Evolutionary conservation across 345 rosid species (phyloP).

Genomic region (Citrus sinensis): DNA sequence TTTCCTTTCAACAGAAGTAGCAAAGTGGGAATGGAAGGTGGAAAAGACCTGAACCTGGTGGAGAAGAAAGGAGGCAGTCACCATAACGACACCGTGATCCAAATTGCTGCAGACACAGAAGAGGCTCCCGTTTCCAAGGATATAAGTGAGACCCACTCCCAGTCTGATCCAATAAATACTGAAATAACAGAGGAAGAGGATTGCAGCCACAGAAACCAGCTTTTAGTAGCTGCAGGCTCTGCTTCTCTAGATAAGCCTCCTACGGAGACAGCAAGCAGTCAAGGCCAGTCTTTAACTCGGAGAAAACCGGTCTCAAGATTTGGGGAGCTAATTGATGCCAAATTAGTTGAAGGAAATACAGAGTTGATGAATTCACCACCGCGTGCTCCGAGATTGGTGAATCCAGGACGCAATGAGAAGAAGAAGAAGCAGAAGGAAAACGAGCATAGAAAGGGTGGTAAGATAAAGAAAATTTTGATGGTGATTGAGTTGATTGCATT

Average conservation of each 20-base stretch:
- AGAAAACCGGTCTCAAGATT: slow-evolving; percentile 39
- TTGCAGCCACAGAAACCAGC: slow-evolving; percentile 11
- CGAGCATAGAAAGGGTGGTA: slow-evolving; percentile 34
- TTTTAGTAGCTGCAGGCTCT: slow-evolving; percentile 7
- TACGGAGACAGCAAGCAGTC: slow-evolving; percentile 17
- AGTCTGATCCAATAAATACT: slow-evolving; percentile 4
- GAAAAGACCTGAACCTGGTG: too few species aligned
- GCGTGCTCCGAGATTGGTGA: neutral
- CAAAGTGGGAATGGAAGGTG: too few species aligned
- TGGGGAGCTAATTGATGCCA: slow-evolving; percentile 36
- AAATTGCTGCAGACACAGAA: slow-evolving; percentile 22
- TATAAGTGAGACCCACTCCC: neutral
- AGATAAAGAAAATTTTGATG: slow-evolving; percentile 24
- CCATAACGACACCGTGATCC: slow-evolving; percentile 33
- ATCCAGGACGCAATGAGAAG: slow-evolving; percentile 9
- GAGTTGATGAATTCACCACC: slow-evolving; percentile 19
- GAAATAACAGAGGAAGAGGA: slow-evolving; percentile 19
- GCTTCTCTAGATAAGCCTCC: slow-evolving; percentile 34
- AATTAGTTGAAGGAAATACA: slow-evolving; percentile 27
- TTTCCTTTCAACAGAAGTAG: too few species aligned
- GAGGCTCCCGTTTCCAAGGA: neutral
- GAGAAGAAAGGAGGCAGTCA: too few species aligned
- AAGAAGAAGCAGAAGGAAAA: slow-evolving; percentile 41
- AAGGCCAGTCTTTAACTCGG: slow-evolving; percentile 20
- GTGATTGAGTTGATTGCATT: slow-evolving; percentile 28